Evolutionary conservation across 129 eudicot species (phyloP).

Genomic region (Oenanthe sinensis): DNA sequence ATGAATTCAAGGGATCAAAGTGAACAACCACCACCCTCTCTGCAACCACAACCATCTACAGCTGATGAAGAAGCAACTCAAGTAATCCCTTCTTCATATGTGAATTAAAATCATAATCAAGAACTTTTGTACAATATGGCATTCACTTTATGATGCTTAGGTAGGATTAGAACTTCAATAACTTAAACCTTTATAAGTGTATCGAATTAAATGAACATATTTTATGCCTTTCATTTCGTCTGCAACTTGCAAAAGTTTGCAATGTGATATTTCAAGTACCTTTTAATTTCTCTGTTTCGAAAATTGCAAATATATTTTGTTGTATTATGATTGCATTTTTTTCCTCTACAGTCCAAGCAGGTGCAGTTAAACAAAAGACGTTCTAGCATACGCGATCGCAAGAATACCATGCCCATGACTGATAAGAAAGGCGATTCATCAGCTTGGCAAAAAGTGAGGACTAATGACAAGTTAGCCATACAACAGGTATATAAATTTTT

Average conservation of each 20-base stretch:
- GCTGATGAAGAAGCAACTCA: slow-evolving; percentile 25
- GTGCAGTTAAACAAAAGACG: background rate
- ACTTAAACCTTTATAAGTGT: background rate
- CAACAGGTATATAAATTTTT: slow-evolving; percentile 25
- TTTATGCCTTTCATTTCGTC: background rate
- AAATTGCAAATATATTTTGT: background rate
- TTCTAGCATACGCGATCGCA: background rate
- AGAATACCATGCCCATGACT: slow-evolving; percentile 11
- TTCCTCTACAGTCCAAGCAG: background rate
- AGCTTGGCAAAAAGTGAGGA: slow-evolving; percentile 21
- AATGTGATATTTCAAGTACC: background rate
- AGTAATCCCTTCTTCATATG: background rate
- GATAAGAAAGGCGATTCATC: slow-evolving; percentile 29
- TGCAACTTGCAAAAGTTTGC: background rate
- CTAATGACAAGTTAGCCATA: slow-evolving; percentile 10
- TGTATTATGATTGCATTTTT: background rate
- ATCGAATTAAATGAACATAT: background rate
- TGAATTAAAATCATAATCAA: background rate
- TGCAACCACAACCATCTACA: slow-evolving; percentile 13
- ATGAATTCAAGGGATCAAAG: background rate
- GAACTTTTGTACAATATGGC: background rate
- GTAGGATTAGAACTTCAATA: background rate
- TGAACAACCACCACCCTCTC: slow-evolving; percentile 14
- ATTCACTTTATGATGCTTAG: background rate
- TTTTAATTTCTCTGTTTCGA: background rate